phyloP scores from a whole-genome alignment of 2,329 filamentous ascomycete species.

The Calonectria multiphialidica region DNA sequence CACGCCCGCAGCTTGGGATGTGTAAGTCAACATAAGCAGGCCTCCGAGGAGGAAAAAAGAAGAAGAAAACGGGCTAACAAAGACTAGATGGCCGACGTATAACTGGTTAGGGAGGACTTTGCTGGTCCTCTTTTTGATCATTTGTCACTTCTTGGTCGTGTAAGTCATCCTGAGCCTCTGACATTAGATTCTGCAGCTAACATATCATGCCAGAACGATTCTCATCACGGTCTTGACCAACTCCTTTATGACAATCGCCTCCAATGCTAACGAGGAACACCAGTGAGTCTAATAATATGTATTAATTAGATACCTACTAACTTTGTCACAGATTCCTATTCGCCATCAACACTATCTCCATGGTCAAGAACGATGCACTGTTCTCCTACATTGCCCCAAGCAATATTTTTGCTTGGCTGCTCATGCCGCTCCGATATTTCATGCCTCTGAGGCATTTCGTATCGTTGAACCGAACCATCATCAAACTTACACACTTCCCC shows the following conservation, averaged over 20 bases:
- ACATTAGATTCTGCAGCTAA: conserved; percentile 11
- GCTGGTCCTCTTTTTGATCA: conserved; percentile 87
- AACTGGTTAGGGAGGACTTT: conserved; percentile 83
- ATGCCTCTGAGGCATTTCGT: conserved; percentile 87
- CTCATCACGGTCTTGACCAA: conserved; percentile 96
- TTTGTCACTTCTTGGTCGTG: conserved; percentile 95
- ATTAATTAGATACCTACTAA: conserved; percentile 11
- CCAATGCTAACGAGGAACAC: conserved; percentile 93
- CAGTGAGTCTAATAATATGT: conserved; percentile 59
- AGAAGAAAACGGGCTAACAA: conserved; percentile 27
- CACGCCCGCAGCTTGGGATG: conserved; percentile 93
- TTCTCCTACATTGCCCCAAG: conserved; percentile 95
- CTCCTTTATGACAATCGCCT: conserved; percentile 94
- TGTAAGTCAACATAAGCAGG: conserved; percentile 62
- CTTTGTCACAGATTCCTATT: conserved; percentile 76
- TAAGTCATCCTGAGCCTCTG: conserved; percentile 49
- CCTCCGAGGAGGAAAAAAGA: neutral
- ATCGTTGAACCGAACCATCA: conserved; percentile 87
- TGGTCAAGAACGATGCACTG: conserved; percentile 97
- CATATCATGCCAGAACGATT: conserved; percentile 71
- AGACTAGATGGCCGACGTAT: conserved; percentile 73
- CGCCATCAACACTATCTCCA: conserved; percentile 95
- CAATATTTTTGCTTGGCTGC: conserved; percentile 90
- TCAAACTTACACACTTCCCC: conserved; percentile 92
- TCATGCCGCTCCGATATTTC: conserved; percentile 84